Base-by-base conservation (phyloP, 805 yeast genomes). In the Tetrapisispora iriomotensis region DNA sequence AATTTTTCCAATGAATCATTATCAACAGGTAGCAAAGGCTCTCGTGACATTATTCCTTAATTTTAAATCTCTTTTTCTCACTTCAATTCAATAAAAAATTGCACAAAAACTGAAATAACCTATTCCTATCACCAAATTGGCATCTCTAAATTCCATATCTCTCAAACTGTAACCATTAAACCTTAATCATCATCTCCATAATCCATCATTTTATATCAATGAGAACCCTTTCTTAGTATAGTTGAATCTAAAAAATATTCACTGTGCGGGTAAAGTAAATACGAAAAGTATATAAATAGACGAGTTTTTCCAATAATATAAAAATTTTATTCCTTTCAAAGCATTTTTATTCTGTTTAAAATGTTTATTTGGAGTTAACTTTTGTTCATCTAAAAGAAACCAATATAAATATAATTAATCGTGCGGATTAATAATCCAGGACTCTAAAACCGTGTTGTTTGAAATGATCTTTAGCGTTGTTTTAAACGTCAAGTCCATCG, bases 391-490 rank as follows among this genome's bases (percentile, higher is more conserved):
- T 24, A 21, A 20, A 34, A 33, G 43, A 32, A 43, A 39, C 47
- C 41, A 39, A 40, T 42, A 40, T 42, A 39, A 44, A 43, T 40
- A 45, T 45, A 41, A 45, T 53, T 55, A 54, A 61, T 61, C 74
- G 83, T 79, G 83, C 80, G 83, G 80, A 74, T 54, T 54, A 54
- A 48, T 47, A 71, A 75, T 73, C 83, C 79, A 72, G 75, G 77
- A 74, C 78, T 72, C 54, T 69, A 70, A 62, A 62, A 63, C 79
- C 84, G 84, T 77, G 84, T 77, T 77, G 82, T 81, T 74, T 74
- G 62, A 53, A 49, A 52, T 57, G 54, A 50, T 35, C 36, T 26
- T 20, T 21, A 18, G 38, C 34, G 38, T 35, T 58, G 59, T 60
- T 54, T 58, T 57, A 72, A 70, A 82, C 76, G 82, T 77, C 83